Evolutionary conservation across 257 asterid genomes (phyloP).

Genomic region (Primulina tabacum): DNA sequence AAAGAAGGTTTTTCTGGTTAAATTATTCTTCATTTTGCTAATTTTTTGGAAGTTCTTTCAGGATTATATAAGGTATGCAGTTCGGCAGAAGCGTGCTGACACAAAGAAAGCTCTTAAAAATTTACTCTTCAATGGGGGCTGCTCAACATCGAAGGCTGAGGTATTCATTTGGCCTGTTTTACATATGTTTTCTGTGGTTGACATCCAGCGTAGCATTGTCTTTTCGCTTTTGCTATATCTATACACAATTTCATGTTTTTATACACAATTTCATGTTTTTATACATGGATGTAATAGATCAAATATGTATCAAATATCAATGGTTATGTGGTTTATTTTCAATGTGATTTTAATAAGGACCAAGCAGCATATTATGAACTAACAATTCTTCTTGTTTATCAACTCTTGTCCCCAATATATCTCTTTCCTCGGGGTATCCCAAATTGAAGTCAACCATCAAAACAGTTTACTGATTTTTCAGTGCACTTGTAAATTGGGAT

Average conservation of each 20-base stretch:
- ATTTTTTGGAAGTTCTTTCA: conserved; percentile 28
- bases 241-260: conserved; percentile 1
- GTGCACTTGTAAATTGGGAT: neutral
- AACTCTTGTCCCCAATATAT: neutral
- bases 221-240: conserved; percentile 3
- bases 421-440: neutral
- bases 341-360: conserved; percentile 4
- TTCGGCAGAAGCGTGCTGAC: conserved; percentile 66
- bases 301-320: neutral
- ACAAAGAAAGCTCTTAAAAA: conserved; percentile 61
- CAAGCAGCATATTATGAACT: neutral
- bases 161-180: conserved; percentile 32
- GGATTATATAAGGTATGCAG: conserved; percentile 49
- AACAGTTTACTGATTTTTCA: neutral
- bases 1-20: neutral
- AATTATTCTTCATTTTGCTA: neutral
- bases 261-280: neutral
- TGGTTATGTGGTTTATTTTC: neutral
- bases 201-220: neutral
- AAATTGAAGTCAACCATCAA: neutral
- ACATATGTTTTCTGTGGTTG: conserved; percentile 11
- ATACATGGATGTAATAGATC: neutral
- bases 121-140: conserved; percentile 49
- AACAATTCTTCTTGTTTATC: neutral
- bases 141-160: conserved; percentile 44